These are phyloP conservation scores for Raphanus sativus DNA, from an alignment of 345 rosid species.

Conservation along the genomic window DNA sequence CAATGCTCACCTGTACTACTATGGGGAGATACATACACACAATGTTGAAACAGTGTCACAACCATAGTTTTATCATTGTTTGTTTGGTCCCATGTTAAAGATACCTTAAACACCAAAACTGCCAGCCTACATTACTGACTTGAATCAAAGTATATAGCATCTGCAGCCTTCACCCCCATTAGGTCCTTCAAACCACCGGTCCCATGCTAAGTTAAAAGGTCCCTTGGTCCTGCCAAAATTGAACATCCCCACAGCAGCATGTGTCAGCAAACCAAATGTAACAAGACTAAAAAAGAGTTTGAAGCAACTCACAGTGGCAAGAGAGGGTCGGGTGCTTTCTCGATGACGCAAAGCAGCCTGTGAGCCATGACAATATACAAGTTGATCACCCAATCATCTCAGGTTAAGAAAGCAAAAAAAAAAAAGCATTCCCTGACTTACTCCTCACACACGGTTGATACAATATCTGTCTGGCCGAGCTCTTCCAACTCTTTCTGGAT, in stretches of 20 bases:
- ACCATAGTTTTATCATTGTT: neutral
- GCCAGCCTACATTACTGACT: conserved; percentile 9
- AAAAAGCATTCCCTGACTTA: conserved; percentile 45
- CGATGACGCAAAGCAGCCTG: conserved; percentile 51
- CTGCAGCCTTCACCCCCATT: conserved; percentile 61
- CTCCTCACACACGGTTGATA: conserved; percentile 59
- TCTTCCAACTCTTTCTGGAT: conserved; percentile 62
- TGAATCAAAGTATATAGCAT: conserved; percentile 57
- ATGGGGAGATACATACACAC: neutral
- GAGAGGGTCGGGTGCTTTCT: conserved; percentile 55
- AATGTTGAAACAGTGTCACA: neutral
- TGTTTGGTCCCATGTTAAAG: neutral
- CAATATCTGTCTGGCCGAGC: conserved; percentile 46
- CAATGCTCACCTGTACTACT: conserved; percentile 9
- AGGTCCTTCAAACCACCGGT: conserved; percentile 77
- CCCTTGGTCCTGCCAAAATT: conserved; percentile 58
- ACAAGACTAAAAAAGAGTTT: neutral
- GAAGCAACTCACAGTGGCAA: conserved; percentile 53
- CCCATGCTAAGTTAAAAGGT: conserved; percentile 59
- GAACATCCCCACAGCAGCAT: neutral
- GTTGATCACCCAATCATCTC: neutral
- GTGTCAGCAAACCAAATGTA: neutral
- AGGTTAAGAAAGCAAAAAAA: neutral
- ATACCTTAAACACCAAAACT: neutral
- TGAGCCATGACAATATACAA: conserved; percentile 10